These are phyloP conservation scores for Primulina eburnea DNA, from an alignment of 257 asterid species.

Conservation along the genomic window DNA sequence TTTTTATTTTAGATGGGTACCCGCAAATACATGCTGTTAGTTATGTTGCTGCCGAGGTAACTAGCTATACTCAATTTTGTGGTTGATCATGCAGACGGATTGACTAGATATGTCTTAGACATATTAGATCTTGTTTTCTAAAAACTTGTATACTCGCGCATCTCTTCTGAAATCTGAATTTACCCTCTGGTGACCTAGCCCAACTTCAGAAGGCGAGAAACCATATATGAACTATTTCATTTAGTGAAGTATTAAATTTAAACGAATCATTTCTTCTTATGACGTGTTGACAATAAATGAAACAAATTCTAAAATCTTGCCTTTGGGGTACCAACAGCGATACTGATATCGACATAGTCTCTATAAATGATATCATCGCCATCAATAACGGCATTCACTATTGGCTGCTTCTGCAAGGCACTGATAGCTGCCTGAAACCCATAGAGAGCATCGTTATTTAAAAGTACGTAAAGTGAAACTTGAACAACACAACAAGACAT, in stretches of 20 bases:
- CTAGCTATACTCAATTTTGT: neutral
- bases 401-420: slow-evolving; percentile 90
- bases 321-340: slow-evolving; percentile 99
- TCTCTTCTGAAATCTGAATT: neutral
- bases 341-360: slow-evolving; percentile 90
- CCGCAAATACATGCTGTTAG: neutral
- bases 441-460: slow-evolving; percentile 16
- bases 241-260: neutral
- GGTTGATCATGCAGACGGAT: slow-evolving; percentile 8
- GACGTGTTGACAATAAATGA: slow-evolving; percentile 3
- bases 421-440: slow-evolving; percentile 89
- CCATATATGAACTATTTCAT: too few species aligned
- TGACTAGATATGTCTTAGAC: neutral
- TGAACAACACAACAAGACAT: neutral
- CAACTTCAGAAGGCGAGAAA: slow-evolving; percentile 10
- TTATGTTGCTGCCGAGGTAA: slow-evolving; percentile 1
- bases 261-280: neutral
- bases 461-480: slow-evolving; percentile 6
- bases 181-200: neutral
- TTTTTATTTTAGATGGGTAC: neutral
- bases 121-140: slow-evolving; percentile 1
- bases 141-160: neutral
- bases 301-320: slow-evolving; percentile 36
- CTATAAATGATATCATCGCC: slow-evolving; percentile 96
- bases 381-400: slow-evolving; percentile 93